Evolutionary conservation across 2,329 filamentous ascomycete species (phyloP).

Genomic region (Sporothrix pseudoabietina): DNA sequence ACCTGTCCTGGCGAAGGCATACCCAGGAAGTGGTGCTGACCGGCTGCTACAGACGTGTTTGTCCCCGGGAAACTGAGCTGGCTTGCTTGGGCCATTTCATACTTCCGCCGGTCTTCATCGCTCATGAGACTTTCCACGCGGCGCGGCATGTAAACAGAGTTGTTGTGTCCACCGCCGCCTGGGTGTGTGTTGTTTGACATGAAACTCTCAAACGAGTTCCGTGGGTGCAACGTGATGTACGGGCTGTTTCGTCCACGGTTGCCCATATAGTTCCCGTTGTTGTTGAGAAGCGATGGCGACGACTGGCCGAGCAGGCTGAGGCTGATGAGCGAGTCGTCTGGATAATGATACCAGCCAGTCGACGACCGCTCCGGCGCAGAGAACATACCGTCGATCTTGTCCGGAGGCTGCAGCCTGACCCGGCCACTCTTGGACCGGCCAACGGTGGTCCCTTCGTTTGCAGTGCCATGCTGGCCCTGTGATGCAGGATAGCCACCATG

Average conservation of each 20-base stretch:
- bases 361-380: constrained; percentile 68
- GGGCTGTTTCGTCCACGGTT: not conserved
- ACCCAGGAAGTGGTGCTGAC: constrained; percentile 38
- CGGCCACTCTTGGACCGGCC: constrained; percentile 51
- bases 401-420: constrained; percentile 67
- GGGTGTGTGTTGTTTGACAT: constrained; percentile 57
- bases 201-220: constrained; percentile 68
- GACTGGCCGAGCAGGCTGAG: constrained; percentile 44
- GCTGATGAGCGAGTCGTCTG: constrained; percentile 66
- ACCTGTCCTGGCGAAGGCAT: constrained; percentile 49
- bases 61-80: constrained; percentile 46
- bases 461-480: not conserved
- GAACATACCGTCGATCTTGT: constrained; percentile 77
- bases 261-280: constrained; percentile 38
- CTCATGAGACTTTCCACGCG: constrained; percentile 76
- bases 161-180: constrained; percentile 35
- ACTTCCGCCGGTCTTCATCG: constrained; percentile 74
- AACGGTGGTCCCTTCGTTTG: constrained; percentile 37
- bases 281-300: constrained; percentile 36
- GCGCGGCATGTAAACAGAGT: constrained; percentile 67
- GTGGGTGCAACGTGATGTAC: constrained; percentile 54
- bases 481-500: not conserved
- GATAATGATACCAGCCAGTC: constrained; percentile 69
- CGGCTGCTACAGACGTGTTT: constrained; percentile 35
- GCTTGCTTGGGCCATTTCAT: constrained; percentile 66